Base-by-base conservation (phyloP, 352 stramenopile species). In the Pilasporangium apinafurcum region DNA sequence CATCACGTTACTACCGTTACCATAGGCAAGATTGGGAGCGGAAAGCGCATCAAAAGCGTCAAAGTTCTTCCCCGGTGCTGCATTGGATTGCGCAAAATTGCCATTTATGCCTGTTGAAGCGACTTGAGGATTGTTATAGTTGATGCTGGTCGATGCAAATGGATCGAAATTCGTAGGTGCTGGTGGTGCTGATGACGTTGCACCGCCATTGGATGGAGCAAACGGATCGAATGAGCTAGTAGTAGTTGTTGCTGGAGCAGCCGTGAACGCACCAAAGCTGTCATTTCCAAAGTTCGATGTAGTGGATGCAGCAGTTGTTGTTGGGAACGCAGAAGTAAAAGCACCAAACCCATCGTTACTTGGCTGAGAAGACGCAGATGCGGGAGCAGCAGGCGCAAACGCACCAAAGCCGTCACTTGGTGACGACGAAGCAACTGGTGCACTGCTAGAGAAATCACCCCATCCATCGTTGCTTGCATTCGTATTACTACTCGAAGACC, bases 21-120 rank as follows among this genome's bases (percentile, higher is more conserved):
- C 52, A 22, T 59, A 55, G n/a, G 62, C 41, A 25, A 50, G 49
- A 36, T 56, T 56, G 37, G 69, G 65, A 5, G 45, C 50, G 13
- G 61, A 47, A 21, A 88, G 48, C 31, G 52, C 51, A 36, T 88
- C 76, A 22, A 88, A 88, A 4, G 65, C 76, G 28, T 58, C 81
- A 32, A 86, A 88, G 48, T 86, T 77, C 20, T 45, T 43, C 29
- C 54, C 57, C 7, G 56, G 29, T 17, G 45, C 50, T 25, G 53
- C 53, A 3, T 51, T 51, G 12, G 51, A 31, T 31, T 4, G 42
- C 30, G 17, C 48, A 36, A 16, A 51, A 56, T 25, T 51, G 52
- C n/a, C n/a, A 3, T 30, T 40, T 37, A 48, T 44, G 17, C 21
- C 37, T 53, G 55, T 56, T 59, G 44, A 44, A 48, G 46, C 37